Conservation (phyloP, 306 rosid species). For the Amphicarpaea edgeworthii region DNA sequence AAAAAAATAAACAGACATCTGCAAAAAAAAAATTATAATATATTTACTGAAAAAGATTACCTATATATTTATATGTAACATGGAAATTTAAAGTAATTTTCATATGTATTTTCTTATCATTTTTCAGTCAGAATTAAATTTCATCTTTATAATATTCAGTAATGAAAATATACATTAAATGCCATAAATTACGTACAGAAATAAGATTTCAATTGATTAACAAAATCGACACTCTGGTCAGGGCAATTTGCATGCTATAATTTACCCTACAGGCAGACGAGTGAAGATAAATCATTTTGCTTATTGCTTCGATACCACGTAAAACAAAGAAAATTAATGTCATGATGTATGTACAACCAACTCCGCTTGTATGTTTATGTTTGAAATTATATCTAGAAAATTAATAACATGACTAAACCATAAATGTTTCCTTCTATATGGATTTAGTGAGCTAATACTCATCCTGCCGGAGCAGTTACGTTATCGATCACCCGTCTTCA, state of each 20-base stretch:
- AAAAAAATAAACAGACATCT: background rate
- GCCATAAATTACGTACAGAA: background rate
- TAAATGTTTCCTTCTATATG: background rate
- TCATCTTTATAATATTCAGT: background rate
- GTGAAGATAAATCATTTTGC: conserved; percentile 16
- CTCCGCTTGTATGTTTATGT: background rate
- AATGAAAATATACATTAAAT: background rate
- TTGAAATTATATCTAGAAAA: conserved; percentile 21
- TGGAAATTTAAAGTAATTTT: background rate
- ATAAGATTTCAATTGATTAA: background rate
- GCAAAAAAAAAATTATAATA: background rate
- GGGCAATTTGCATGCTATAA: background rate
- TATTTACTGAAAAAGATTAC: background rate
- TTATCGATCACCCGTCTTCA: conserved; percentile 11
- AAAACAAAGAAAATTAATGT: background rate
- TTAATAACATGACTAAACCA: background rate
- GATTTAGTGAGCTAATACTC: conserved; percentile 17
- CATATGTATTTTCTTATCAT: background rate
- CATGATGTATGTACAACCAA: background rate
- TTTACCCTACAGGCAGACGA: background rate
- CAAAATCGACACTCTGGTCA: background rate
- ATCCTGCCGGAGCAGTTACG: conserved; percentile 27
- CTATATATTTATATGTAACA: background rate
- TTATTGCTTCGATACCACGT: conserved; percentile 32
- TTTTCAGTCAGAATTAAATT: background rate